Conservation (phyloP, 768 basidiomycete genomes). For the Lactarius sp. region DNA sequence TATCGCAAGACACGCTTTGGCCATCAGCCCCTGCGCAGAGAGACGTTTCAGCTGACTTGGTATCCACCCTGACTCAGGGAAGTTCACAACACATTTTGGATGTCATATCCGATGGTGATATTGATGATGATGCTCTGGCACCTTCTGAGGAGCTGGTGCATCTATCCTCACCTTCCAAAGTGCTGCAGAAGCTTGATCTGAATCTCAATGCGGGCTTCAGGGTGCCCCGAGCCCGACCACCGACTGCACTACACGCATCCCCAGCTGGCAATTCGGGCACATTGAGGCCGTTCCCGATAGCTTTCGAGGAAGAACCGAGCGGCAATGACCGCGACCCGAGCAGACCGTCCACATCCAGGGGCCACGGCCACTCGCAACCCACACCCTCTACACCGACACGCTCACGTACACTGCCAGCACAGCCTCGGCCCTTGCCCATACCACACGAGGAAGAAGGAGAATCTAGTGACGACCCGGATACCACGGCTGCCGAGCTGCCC, state of each 20-base stretch:
- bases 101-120: constrained; percentile 1
- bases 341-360: neutral
- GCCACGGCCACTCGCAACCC: neutral
- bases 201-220: neutral
- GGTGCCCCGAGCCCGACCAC: neutral
- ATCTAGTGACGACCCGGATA: constrained; percentile 11
- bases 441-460: constrained; percentile 6
- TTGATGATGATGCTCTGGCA: neutral
- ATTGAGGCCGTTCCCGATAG: constrained; percentile 12
- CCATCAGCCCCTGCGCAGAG: neutral
- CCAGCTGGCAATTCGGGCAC: neutral
- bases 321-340: neutral
- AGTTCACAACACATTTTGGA: neutral
- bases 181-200: constrained; percentile 6
- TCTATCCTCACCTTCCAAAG: constrained; percentile 12
- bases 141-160: neutral
- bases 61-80: neutral
- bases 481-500: constrained; percentile 13
- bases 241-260: neutral
- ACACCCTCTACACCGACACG: neutral
- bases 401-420: neutral
- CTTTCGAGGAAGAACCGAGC: constrained; percentile 14
- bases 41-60: neutral
- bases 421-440: constrained; percentile 1
- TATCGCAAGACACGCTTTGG: neutral